Base-by-base conservation (phyloP, 2,329 filamentous ascomycete species). In the Dryadomyces sulphureus region DNA sequence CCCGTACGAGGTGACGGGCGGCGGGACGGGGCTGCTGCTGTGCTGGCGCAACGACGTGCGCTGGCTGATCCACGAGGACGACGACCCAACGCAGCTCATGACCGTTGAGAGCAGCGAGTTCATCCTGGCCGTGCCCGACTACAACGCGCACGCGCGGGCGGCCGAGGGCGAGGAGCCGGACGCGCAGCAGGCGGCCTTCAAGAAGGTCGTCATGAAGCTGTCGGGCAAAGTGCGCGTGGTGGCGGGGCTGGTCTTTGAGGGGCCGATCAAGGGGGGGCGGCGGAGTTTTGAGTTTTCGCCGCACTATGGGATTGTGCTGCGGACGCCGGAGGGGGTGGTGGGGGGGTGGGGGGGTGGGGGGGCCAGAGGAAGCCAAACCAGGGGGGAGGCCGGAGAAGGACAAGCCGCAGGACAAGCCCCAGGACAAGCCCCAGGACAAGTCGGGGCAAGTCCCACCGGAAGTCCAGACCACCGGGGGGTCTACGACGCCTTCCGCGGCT, bases 151-250 rank as follows among this genome's bases (percentile, higher is more conserved):
- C 60, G 88, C 88, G 44, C 79, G 86, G 27, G 79, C 84, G 52
- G 73, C 77, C 30, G 69, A 79, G 45, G 67, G 72, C 41, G 76
- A 78, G 44, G 81, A 72, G 53, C 67, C 78, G 27, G n/a, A n/a
- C n/a, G n/a, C n/a, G n/a, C n/a, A n/a, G n/a, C n/a, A n/a, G 2
- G 84, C 88, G n/a, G 72, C 81, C 1, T 98, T 98, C 71, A 94
- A 94, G 63, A 98, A 98, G 64, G 92, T 96, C 4, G 78, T 94
- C 44, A 96, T 98, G 90, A 98, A 98, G 63, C 72, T 98, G 12
- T 96, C 92, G 4, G 92, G 92, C 14, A 93, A 92, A 57, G 92
- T 98, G 1, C 84, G 87, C 61, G 95, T 88, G 85, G 74, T 90
- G 57, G 81, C 84, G 14, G 93, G 92, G 0, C 69, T 98, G 35